A percentile compares a stretch with the other conserved stretches of the same genome.
Evolutionary conservation across 306 rosid genomes (phyloP).

Genomic region (Dryas octopetala): DNA sequence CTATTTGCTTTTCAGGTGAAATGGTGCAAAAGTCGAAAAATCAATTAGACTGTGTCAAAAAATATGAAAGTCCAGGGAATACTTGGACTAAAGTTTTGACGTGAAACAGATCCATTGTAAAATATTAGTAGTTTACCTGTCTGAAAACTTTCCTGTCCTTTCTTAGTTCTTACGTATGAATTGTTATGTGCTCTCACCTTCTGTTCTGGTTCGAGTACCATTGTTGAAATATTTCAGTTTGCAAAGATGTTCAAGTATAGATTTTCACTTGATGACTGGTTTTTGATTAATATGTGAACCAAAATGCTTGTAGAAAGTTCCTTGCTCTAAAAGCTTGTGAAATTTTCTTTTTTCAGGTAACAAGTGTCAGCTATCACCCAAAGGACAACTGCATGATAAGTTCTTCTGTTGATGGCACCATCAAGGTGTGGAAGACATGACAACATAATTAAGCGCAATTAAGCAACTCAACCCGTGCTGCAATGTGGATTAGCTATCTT

Average conservation of each 20-base stretch:
- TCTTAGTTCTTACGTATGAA: too few relatives aligned
- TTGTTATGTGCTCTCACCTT: too few relatives aligned
- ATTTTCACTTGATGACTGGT: neutral
- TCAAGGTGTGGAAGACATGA: conserved; percentile 75
- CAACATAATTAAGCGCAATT: conserved; percentile 16
- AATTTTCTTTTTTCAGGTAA: conserved; percentile 53
- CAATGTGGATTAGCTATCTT: neutral
- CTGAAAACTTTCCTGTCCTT: neutral
- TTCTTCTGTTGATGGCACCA: conserved; percentile 74
- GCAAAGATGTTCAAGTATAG: neutral
- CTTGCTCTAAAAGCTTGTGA: neutral
- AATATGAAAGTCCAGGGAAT: neutral
- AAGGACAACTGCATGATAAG: conserved; percentile 72
- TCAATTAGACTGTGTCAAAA: neutral
- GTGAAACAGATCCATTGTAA: neutral
- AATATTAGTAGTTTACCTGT: neutral
- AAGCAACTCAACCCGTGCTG: neutral
- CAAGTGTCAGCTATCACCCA: conserved; percentile 93
- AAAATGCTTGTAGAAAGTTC: too few relatives aligned
- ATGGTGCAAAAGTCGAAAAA: neutral
- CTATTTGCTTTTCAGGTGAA: neutral
- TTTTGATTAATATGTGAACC: neutral
- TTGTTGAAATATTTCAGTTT: too few relatives aligned
- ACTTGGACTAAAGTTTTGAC: neutral
- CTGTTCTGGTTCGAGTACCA: too few relatives aligned